Percentiles rank a stretch among this genome's conserved stretches.
phyloP scores from a whole-genome alignment of 208 protist species.

The Sergeia podlipaevii region DNA sequence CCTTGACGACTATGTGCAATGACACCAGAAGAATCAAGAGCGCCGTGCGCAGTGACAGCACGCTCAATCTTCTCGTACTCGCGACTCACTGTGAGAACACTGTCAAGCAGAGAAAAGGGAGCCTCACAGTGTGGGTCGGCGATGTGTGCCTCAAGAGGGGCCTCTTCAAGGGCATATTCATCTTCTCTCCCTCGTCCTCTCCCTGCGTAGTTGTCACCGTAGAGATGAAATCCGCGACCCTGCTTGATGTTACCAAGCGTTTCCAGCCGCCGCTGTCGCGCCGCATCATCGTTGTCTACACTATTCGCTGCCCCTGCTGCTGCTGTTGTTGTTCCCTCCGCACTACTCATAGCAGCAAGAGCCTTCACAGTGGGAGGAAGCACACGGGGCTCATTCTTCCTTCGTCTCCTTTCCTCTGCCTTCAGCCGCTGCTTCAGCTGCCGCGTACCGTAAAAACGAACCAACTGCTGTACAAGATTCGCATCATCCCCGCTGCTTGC shows the following conservation, averaged over 20 bases:
- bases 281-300: too few relatives aligned
- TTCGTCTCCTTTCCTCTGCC: conserved; percentile 2
- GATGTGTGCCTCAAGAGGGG: too few relatives aligned
- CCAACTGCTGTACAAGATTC: conserved; percentile 49
- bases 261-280: conserved; percentile 4
- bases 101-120: conserved; percentile 64
- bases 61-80: conserved; percentile 68
- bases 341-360: too few relatives aligned
- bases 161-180: too few relatives aligned
- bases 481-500: conserved; percentile 39
- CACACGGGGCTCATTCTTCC: not conserved
- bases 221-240: not conserved
- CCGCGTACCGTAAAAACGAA: conserved; percentile 28
- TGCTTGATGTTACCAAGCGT: too few relatives aligned
- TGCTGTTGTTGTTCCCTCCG: too few relatives aligned
- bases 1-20: conserved; percentile 13
- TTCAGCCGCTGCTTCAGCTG: not conserved
- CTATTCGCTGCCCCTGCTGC: too few relatives aligned
- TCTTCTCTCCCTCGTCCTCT: not conserved
- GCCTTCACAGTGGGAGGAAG: too few relatives aligned
- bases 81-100: conserved; percentile 65
- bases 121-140: conserved; percentile 7
- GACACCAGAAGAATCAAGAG: not conserved
- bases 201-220: not conserved
- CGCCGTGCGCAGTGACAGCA: not conserved